Evolutionary conservation across 768 basidiomycete genomes (phyloP), one percentile per base, ranked within the genome.

Genomic region (Artomyces pyxidatus): DNA sequence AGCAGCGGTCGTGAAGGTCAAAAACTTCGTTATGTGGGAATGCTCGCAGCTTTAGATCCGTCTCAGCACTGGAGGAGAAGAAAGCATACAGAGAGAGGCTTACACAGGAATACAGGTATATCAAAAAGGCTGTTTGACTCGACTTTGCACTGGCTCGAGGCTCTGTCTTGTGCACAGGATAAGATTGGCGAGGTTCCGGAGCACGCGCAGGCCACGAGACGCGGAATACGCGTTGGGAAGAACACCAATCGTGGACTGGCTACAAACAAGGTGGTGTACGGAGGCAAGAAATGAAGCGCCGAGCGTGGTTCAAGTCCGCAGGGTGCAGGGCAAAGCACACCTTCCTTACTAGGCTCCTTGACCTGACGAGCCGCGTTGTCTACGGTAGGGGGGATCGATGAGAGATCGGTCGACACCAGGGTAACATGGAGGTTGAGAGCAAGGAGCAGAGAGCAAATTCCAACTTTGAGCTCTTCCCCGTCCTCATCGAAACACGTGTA

Each of bases 401-500:
- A n/a, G n/a, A n/a, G n/a, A n/a, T n/a, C n/a, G n/a, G n/a, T n/a
- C n/a, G n/a, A n/a, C n/a, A n/a, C n/a, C 11, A 40, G 17, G 26
- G 12, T n/a, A 23, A 32, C 37, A 41, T 45, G 17, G 21, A 29
- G 37, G 19, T 25, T 23, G 9, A 26, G 30, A 7, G 21, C 9
- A 8, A 42, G 11, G 22, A 8, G 17, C 26, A 14, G n/a, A n/a
- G n/a, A n/a, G n/a, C n/a, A n/a, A n/a, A n/a, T n/a, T n/a, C n/a
- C n/a, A n/a, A n/a, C n/a, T n/a, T n/a, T n/a, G n/a, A n/a, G n/a
- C n/a, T n/a, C n/a, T n/a, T n/a, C n/a, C n/a, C n/a, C n/a, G 25
- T 35, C 42, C 42, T 17, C 47, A 28, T 37, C 47, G 43, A 52
- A 53, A 55, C 54, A 55, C 54, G 54, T 55, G 54, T 55, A 30